Conservation (phyloP, 768 basidiomycete species). For the Coprinopsis sp. region DNA sequence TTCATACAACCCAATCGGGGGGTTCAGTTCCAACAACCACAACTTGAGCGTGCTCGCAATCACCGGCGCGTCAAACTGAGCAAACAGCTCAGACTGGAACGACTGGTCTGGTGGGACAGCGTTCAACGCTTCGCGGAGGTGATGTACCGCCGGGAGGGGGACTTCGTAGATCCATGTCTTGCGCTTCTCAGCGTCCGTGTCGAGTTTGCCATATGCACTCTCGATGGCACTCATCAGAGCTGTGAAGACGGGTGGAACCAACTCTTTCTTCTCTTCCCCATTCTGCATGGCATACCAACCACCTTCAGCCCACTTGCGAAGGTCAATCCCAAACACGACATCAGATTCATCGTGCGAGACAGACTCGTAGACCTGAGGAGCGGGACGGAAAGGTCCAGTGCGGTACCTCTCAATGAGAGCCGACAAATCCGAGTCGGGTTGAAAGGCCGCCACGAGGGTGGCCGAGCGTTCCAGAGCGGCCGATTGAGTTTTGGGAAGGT, state of each 20-base stretch:
- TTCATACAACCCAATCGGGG: constrained; percentile 80
- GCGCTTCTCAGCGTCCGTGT: constrained; percentile 73
- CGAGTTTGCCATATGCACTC: constrained; percentile 55
- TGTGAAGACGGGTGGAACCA: constrained; percentile 68
- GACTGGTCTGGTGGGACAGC: constrained; percentile 54
- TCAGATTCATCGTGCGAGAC: constrained; percentile 79
- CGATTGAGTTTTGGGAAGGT: constrained; percentile 64
- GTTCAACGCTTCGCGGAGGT: constrained; percentile 82
- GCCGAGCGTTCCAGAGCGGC: constrained; percentile 64
- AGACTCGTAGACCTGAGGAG: constrained; percentile 81
- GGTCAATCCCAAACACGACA: constrained; percentile 87
- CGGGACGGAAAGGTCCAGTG: constrained; percentile 89
- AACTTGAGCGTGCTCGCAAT: constrained; percentile 83
- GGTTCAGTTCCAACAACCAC: constrained; percentile 88
- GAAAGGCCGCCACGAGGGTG: constrained; percentile 76
- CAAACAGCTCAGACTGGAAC: constrained; percentile 46
- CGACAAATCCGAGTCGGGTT: constrained; percentile 81
- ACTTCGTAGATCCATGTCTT: constrained; percentile 96
- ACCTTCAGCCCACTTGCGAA: constrained; percentile 86
- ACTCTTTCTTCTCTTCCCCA: constrained; percentile 55
- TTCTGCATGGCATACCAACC: constrained; percentile 59
- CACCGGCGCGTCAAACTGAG: constrained; percentile 80
- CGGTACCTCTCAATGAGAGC: constrained; percentile 90
- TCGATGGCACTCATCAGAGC: constrained; percentile 61
- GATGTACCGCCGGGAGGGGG: constrained; percentile 77